Evolutionary conservation across 768 basidiomycete genomes (phyloP).

Genomic region (Lentinula sp.): DNA sequence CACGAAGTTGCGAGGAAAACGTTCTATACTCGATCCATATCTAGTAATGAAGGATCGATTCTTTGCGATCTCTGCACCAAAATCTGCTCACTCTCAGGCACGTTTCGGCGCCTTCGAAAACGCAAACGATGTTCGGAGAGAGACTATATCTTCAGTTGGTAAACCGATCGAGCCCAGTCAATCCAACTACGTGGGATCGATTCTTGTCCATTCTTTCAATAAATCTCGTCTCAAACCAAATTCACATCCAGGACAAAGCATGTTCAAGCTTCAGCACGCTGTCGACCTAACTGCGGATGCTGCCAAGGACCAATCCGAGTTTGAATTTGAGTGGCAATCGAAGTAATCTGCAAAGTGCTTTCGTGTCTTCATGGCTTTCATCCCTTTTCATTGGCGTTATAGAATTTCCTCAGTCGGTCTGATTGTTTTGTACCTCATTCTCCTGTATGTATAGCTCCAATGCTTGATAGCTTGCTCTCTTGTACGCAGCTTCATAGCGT

Average conservation of each 20-base stretch:
- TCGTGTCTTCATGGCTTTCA: too few relatives aligned
- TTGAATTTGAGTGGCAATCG: not conserved
- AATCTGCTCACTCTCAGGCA: not conserved
- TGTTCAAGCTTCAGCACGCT: not conserved
- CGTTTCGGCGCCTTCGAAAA: not conserved
- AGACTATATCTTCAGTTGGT: not conserved
- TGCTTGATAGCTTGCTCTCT: too few relatives aligned
- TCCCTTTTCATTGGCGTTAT: too few relatives aligned
- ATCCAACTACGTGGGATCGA: not conserved
- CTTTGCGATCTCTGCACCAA: not conserved
- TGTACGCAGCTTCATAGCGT: too few relatives aligned
- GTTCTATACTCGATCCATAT: slow-evolving; percentile 32
- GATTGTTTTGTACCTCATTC: too few relatives aligned
- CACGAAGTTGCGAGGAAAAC: slow-evolving; percentile 40
- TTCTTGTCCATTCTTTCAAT: not conserved
- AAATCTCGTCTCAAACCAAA: not conserved
- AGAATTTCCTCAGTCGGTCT: too few relatives aligned
- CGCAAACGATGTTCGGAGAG: not conserved
- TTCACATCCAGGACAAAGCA: not conserved
- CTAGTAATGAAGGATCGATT: not conserved
- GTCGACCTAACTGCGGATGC: not conserved
- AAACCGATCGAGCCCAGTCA: not conserved
- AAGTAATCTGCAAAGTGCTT: not conserved
- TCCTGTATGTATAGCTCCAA: too few relatives aligned
- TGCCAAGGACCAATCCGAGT: not conserved